Base-by-base conservation (phyloP, 2,329 filamentous ascomycete species). In the Cryphonectria parasitica region DNA sequence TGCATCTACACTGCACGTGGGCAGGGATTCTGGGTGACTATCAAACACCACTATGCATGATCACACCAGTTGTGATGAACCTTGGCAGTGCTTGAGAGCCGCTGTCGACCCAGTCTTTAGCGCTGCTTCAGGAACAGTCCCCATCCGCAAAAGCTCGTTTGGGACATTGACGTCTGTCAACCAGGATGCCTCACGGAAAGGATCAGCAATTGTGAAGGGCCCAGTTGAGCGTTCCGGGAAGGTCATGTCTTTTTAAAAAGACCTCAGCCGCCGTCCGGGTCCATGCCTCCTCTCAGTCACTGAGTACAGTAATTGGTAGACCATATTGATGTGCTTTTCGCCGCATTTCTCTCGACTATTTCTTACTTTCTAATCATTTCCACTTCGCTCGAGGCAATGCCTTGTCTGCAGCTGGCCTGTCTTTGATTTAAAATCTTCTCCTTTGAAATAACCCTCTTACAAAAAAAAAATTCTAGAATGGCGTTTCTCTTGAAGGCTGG, bases 341-440 rank as follows among this genome's bases (percentile, higher is more conserved):
- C 15, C 10, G 49, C 22, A 66, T 13, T 22, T 5, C n/a, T 3
- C 13, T 49, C 31, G 28, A 19, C 31, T 7, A 28, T 19, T 22
- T 31, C 15, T 19, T 41, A 28, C 25, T 61, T 31, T 62, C 62
- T 56, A 17, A 28, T 49, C 17, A n/a, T 31, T 19, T 66, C 43
- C 45, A 10, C 41, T 25, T 62, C 68, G 31, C 36, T 56, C 41
- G 34, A 61, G 66, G 64, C 62, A 31, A 39, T 41, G 49, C 31
- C 49, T 49, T 69, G 25, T 34, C 34, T 36, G 45, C 70, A 71
- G 70, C 70, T 64, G 70, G 70, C 43, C 70, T 71, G 70, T 69
- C 43, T 56, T 64, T 41, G 22, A 36, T n/a, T n/a, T 36, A 39
- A 3, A 7, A 43, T 65, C 62, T 41, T 15, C 1, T 58, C 39